Evolutionary conservation across 75 land plant genomes (phyloP).

Genomic region (Pinus tabuliformis): DNA sequence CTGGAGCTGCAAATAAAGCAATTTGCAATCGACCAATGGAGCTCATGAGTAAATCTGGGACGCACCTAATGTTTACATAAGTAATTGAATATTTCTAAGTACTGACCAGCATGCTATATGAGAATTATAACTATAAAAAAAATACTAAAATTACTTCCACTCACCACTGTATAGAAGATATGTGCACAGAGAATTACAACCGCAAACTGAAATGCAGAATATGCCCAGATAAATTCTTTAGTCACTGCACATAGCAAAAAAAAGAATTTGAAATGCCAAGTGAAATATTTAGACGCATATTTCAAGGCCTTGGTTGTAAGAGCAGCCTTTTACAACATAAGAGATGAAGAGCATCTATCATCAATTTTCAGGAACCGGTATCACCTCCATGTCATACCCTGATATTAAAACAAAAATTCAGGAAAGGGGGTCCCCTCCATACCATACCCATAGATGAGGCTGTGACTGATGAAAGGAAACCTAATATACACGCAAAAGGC

Average conservation of each 20-base stretch:
- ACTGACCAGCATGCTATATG: not conserved
- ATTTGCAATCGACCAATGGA: not conserved
- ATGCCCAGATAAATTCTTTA: conserved; percentile 67
- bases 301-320: not conserved
- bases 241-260: conserved; percentile 29
- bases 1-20: conserved; percentile 25
- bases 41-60: not conserved
- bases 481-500: conserved; percentile 34
- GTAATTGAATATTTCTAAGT: not conserved
- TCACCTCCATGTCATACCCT: not conserved
- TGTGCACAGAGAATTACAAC: conserved; percentile 54
- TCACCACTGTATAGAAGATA: conserved; percentile 55
- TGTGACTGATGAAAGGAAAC: conserved; percentile 28
- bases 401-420: conserved; percentile 2
- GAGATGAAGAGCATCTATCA: not conserved
- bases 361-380: not conserved
- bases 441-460: conserved; percentile 20
- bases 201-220: conserved; percentile 70
- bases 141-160: not conserved
- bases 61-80: not conserved
- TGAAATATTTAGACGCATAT: not conserved
- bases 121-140: not conserved
- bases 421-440: not conserved
- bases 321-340: not conserved
- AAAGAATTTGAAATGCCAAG: not conserved